These are phyloP conservation scores for Xylariaceae sp. DNA, from an alignment of 2,329 filamentous ascomycete genomes.

Conservation along the genomic window DNA sequence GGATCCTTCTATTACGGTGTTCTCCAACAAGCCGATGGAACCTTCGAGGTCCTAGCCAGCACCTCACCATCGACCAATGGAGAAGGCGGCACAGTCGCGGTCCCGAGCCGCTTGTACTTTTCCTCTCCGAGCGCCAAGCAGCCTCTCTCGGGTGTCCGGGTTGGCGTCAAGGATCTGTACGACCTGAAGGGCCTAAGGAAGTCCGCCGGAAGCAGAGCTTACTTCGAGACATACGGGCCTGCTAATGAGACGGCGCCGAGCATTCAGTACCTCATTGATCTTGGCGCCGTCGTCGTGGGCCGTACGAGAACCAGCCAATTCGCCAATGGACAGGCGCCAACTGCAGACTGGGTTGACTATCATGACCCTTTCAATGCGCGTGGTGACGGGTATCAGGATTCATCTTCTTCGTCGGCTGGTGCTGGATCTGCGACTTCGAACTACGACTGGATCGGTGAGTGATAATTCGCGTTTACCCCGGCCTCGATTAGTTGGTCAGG, in stretches of 20 bases:
- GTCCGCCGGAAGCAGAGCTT: neutral
- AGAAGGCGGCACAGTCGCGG: neutral
- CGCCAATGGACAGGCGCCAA: slow-evolving; percentile 41
- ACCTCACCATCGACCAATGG: neutral
- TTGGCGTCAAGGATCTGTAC: neutral
- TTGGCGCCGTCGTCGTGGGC: slow-evolving; percentile 35
- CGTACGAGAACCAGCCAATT: slow-evolving; percentile 47
- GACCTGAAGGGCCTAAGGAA: neutral
- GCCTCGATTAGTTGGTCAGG: too few species aligned
- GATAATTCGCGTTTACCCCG: too few species aligned
- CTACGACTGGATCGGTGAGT: slow-evolving; percentile 1
- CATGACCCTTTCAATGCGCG: slow-evolving; percentile 39
- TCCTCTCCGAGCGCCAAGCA: neutral
- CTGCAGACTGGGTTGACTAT: slow-evolving; percentile 45
- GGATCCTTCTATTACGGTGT: neutral
- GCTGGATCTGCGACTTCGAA: neutral
- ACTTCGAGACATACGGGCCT: neutral
- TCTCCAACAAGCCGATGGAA: neutral
- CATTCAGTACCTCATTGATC: neutral
- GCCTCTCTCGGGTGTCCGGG: neutral
- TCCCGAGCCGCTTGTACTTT: neutral
- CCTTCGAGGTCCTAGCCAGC: neutral
- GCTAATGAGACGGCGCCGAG: neutral
- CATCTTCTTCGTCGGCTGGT: neutral
- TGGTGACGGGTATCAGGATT: slow-evolving; percentile 2